phyloP scores from a whole-genome alignment of 257 asterid genomes.

The Solanum raphanifolium region DNA sequence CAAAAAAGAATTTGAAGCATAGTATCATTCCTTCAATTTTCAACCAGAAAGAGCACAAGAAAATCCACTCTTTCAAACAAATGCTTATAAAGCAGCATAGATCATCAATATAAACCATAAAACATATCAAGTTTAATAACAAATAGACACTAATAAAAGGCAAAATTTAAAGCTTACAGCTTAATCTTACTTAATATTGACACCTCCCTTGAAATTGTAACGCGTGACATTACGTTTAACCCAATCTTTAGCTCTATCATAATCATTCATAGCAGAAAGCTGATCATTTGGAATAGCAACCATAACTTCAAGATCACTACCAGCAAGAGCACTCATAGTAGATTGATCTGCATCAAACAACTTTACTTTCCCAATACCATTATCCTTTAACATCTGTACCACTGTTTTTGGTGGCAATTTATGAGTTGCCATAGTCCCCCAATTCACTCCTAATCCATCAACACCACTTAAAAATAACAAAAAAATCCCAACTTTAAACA shows the following conservation, averaged over 20 bases:
- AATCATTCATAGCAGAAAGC: conserved; percentile 45
- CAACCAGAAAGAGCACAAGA: neutral
- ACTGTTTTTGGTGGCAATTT: conserved; percentile 51
- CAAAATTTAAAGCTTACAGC: neutral
- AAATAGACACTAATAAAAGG: neutral
- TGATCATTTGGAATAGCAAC: conserved; percentile 74
- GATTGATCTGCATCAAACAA: conserved; percentile 58
- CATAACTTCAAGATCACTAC: conserved; percentile 62
- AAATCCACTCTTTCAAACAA: neutral
- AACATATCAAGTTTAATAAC: neutral
- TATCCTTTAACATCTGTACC: conserved; percentile 51
- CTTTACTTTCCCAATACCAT: conserved; percentile 60
- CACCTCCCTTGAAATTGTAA: conserved; percentile 61
- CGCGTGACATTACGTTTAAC: conserved; percentile 52
- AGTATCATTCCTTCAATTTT: neutral
- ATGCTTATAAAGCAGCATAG: neutral
- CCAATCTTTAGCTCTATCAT: conserved; percentile 54
- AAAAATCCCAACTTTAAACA: neutral
- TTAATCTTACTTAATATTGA: conserved; percentile 42
- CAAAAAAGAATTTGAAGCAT: neutral
- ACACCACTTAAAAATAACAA: neutral
- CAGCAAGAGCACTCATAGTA: conserved; percentile 62
- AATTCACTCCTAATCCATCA: conserved; percentile 61
- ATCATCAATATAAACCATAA: neutral
- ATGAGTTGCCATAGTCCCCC: conserved; percentile 80